Conservation (phyloP, 805 yeast species). For the Teunomyces stri region DNA sequence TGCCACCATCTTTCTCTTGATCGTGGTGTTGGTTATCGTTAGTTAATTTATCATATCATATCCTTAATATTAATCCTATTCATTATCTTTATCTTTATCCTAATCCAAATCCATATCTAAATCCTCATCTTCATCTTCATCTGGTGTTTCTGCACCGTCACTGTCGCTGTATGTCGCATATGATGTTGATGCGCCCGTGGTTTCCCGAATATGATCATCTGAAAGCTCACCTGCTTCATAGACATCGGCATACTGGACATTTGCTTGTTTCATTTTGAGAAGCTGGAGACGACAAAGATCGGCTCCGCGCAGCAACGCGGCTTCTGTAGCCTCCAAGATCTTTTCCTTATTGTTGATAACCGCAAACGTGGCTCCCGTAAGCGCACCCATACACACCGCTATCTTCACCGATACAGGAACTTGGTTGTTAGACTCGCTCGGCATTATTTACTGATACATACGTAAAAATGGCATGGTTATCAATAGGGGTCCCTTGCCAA, state of each 20-base stretch:
- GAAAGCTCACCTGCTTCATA: slow-evolving; percentile 8
- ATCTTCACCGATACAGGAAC: slow-evolving; percentile 34
- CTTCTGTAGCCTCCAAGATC: slow-evolving; percentile 28
- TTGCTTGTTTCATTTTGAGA: slow-evolving; percentile 14
- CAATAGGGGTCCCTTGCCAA: too few species aligned
- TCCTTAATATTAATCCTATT: too few species aligned
- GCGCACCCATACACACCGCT: slow-evolving; percentile 32
- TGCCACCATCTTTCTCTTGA: slow-evolving; percentile 54
- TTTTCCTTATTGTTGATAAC: slow-evolving; percentile 26
- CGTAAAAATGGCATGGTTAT: neutral
- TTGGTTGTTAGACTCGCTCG: slow-evolving; percentile 9
- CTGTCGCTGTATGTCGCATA: neutral
- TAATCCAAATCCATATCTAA: slow-evolving; percentile 1
- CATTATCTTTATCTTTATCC: neutral
- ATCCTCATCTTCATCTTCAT: neutral
- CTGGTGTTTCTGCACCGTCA: slow-evolving; percentile 1
- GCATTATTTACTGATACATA: neutral
- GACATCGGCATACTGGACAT: slow-evolving; percentile 21
- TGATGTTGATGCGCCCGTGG: neutral
- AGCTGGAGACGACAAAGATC: slow-evolving; percentile 21
- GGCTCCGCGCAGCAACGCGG: slow-evolving; percentile 28
- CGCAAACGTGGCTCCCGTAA: slow-evolving; percentile 35
- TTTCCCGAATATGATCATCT: neutral
- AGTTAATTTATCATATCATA: slow-evolving; percentile 21
- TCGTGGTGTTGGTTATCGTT: slow-evolving; percentile 55